Base-by-base conservation (phyloP, 2,329 filamentous ascomycete species). In the Alternaria incomplexa region DNA sequence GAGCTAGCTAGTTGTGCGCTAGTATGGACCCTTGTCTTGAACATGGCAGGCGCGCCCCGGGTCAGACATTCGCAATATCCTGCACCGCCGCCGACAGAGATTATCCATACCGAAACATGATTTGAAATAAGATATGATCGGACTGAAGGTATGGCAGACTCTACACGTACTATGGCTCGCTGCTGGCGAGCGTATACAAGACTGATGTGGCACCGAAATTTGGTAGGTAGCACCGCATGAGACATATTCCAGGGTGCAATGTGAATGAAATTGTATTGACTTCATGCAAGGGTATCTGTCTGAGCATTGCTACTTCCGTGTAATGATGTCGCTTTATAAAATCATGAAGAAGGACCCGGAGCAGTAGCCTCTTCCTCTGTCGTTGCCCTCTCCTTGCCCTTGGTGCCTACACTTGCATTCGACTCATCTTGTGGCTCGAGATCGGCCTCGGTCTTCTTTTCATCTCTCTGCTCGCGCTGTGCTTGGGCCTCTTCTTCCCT, bases 331-430 rank as follows among this genome's bases (percentile, higher is more conserved):
- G 28, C 20, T 32, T 17, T 36, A 15, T 11, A 12, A n/a, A 9
- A 25, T 52, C 48, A 52, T 23, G 48, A 52, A 52, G 28, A 40
- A 40, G 36, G 36, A 40, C 36, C 30, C 12, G 26, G 40, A 30
- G 26, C n/a, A 26, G 60, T 55, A 23, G 44, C 25, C 25, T 30
- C 12, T 51, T 36, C 30, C 30, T 15, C 25, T 51, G 26, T n/a
- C n/a, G 15, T 6, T 53, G 63, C 68, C 36, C 32, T 72, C 51
- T 69, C 67, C 54, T 73, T 72, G 17, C 69, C 71, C 57, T 73
- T 72, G 11, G 51, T 61, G 47, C 56, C 66, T 44, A 28, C 44
- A 36, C 32, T 44, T 28, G 26, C 15, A 15, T 36, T 58, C 13
- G 53, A 10, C 7, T 56, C 46, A 26, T 54, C 22, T n/a, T 30